Evolutionary conservation across 371 early-diverging fungal genomes (phyloP), one percentile per base, ranked within the genome.

Genomic region (Haplosporangium sp.): DNA sequence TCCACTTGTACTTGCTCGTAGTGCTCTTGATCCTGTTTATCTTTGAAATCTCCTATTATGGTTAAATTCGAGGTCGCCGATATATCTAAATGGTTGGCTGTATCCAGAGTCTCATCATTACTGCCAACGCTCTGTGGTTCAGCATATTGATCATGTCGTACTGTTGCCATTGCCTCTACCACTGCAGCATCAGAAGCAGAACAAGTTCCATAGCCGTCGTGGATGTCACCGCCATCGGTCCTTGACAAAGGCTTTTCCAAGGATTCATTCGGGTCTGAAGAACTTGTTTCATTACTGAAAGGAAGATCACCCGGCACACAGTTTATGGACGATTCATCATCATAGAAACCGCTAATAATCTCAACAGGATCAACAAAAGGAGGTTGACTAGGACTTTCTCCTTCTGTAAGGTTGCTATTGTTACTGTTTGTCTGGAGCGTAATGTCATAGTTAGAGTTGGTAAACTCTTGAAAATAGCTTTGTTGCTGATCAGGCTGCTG

Each of bases 381-480:
- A 34, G 55, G 20, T 3, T 55, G 20, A 11, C 10, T 55, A 7
- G 55, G 20, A 11, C 34, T 3, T 55, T 55, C 55, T 10, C 34
- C 15, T 34, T 55, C 55, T 27, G 27, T 27, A 27, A 27, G 27
- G 27, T 27, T 27, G 27, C 27, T 27, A 55, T 9, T 34, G 34
- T 10, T 34, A 15, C n/a, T 50, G n/a, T 45, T 13, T 19, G 55
- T 20, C 13, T 55, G 55, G 55, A 27, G 9, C 34, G 35, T 13
- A 55, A 55, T 9, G 27, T 55, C 55, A 9, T 35, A 55, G 34
- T 55, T 55, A 4, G 55, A 11, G 35, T 55, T 55, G 34, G 55
- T 55, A 17, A 34, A 55, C 34, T 55, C 55, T 55, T 55, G 55
- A 55, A 55, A 55, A 13, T 55, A 55, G 13, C 55, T 20, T 61